phyloP scores from a whole-genome alignment of 169 alveolate species.

The Haemoproteus tartakovskyi region DNA sequence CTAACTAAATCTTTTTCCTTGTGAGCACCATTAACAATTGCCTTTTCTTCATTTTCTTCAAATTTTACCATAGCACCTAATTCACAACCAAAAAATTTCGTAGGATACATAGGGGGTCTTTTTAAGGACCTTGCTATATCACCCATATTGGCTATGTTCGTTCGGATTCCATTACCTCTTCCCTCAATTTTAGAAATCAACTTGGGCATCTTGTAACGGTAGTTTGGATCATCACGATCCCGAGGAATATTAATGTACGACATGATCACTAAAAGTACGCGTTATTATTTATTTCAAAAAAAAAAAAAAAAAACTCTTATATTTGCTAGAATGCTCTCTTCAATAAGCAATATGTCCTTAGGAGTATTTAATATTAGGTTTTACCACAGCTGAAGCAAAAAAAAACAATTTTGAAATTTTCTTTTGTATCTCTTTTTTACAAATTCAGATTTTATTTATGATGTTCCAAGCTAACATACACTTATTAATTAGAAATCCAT shows the following conservation, averaged over 20 bases:
- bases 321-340: too few species aligned
- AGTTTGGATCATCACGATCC: conserved; percentile 92
- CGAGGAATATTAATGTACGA: conserved; percentile 90
- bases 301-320: too few species aligned
- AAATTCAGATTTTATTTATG: too few species aligned
- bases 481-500: too few species aligned
- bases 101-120: conserved; percentile 90
- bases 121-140: conserved; percentile 94
- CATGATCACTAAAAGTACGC: conserved; percentile 64
- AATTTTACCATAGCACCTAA: conserved; percentile 94
- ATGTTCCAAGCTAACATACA: too few species aligned
- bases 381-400: too few species aligned
- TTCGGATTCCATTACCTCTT: conserved; percentile 96
- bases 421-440: too few species aligned
- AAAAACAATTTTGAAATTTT: too few species aligned
- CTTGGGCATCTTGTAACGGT: conserved; percentile 96
- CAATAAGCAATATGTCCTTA: too few species aligned
- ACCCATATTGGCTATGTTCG: conserved; percentile 94
- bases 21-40: conserved; percentile 95
- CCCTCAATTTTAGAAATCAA: conserved; percentile 92
- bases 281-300: not conserved
- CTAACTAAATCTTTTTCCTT: conserved; percentile 88
- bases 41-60: conserved; percentile 91
- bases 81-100: conserved; percentile 93
- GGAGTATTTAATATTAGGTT: too few species aligned